Conservation (phyloP, 2,329 filamentous ascomycete genomes). For the Alternaria incomplexa region DNA sequence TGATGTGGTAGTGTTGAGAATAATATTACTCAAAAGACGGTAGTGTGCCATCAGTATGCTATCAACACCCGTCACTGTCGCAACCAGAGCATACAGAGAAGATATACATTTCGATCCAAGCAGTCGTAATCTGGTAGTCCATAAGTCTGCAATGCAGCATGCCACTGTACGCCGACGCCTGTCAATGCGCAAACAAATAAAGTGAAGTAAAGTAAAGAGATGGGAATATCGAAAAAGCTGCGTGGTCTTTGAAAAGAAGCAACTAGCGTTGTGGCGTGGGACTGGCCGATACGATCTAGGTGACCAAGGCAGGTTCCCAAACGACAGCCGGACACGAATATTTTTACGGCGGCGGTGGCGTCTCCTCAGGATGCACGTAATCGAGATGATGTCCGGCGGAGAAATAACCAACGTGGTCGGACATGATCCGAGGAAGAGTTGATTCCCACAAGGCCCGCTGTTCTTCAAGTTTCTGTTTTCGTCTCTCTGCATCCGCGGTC, state of each 20-base stretch:
- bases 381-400: constrained; percentile 8
- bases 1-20: background rate
- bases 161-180: background rate
- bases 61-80: background rate
- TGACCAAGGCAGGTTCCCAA: background rate
- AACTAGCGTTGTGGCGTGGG: background rate
- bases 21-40: background rate
- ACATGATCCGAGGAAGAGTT: constrained; percentile 19
- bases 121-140: background rate
- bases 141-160: background rate
- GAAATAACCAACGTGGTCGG: constrained; percentile 14
- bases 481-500: background rate
- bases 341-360: background rate
- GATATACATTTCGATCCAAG: background rate
- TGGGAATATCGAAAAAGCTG: background rate
- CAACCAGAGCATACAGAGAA: background rate
- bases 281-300: background rate
- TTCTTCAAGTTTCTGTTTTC: constrained; percentile 9
- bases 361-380: background rate
- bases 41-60: background rate
- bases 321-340: background rate
- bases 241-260: background rate
- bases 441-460: constrained; percentile 29
- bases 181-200: background rate
- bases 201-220: background rate